These are phyloP conservation scores for Pseudocercospora crystallina DNA, from an alignment of 2,329 filamentous ascomycete genomes.

Conservation along the genomic window DNA sequence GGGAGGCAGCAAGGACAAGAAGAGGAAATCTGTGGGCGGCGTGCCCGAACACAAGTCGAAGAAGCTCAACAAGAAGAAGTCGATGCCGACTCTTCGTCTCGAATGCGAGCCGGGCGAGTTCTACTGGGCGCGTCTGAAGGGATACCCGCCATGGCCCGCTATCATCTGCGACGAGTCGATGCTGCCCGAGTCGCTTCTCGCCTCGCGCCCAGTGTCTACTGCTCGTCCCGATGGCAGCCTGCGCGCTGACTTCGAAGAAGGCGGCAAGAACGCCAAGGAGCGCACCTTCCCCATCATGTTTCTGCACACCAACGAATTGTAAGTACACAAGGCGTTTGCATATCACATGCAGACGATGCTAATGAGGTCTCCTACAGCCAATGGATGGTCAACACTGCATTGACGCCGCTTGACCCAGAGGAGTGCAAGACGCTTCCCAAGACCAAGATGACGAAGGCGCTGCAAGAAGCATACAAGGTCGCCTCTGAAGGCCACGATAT, in stretches of 20 bases:
- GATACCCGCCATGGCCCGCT: conserved; percentile 90
- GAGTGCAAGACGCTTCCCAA: conserved; percentile 66
- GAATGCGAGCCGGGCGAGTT: conserved; percentile 88
- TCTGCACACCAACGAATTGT: conserved; percentile 95
- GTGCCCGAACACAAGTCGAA: conserved; percentile 69
- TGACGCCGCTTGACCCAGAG: conserved; percentile 73
- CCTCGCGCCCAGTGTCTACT: conserved; percentile 79
- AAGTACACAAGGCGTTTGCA: conserved; percentile 49
- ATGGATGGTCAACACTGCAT: conserved; percentile 84
- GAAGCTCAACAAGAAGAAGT: conserved; percentile 84
- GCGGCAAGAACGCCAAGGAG: conserved; percentile 80
- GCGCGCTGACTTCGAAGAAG: conserved; percentile 81
- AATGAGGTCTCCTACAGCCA: conserved; percentile 57
- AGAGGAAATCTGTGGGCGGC: conserved; percentile 62
- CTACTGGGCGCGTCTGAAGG: conserved; percentile 91
- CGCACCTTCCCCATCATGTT: conserved; percentile 95
- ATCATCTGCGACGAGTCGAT: conserved; percentile 94
- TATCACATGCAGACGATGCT: background rate
- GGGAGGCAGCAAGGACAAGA: conserved; percentile 34
- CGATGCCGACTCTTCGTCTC: conserved; percentile 64
- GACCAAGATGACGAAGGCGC: conserved; percentile 76
- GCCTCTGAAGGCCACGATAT: conserved; percentile 77
- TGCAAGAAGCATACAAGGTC: conserved; percentile 76
- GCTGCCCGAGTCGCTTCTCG: conserved; percentile 76
- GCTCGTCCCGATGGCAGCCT: conserved; percentile 80